A percentile compares a stretch with the other conserved stretches of the same genome.
Evolutionary conservation across 768 basidiomycete genomes (phyloP).

Genomic region (Tylopilus subfusipes): DNA sequence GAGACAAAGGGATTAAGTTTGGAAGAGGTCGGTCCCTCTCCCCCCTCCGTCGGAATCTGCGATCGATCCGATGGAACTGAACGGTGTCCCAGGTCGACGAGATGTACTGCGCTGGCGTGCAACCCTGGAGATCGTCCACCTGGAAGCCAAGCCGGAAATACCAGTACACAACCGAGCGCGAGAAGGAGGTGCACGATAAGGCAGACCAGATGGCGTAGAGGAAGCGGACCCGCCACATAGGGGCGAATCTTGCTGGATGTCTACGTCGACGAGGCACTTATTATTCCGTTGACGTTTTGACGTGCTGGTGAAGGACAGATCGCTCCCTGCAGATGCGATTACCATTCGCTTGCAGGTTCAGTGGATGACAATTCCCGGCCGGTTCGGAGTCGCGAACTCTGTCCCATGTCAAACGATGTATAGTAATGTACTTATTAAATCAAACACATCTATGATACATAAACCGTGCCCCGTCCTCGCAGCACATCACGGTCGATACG

Average conservation of each 20-base stretch:
- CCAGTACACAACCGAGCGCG: neutral
- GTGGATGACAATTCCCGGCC: no score
- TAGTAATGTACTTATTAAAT: neutral
- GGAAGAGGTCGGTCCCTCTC: conserved; percentile 49
- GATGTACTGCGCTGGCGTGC: conserved; percentile 60
- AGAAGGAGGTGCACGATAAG: neutral
- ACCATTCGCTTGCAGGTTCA: neutral
- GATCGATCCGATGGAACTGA: no score
- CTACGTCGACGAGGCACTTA: no score
- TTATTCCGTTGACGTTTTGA: no score
- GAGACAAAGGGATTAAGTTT: conserved; percentile 76
- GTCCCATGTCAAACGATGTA: neutral
- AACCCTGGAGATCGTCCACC: conserved; percentile 57
- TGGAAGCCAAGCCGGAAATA: conserved; percentile 53
- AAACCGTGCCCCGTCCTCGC: neutral
- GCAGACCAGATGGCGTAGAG: neutral
- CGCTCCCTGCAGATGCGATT: neutral
- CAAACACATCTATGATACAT: neutral
- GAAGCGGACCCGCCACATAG: neutral
- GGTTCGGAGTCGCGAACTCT: neutral
- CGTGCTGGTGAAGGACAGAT: no score
- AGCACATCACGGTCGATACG: conserved; percentile 7
- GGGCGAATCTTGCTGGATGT: neutral
- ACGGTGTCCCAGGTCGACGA: conserved; percentile 56
- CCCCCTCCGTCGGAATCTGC: no score